Conservation (phyloP, 2,329 filamentous ascomycete genomes). For the Metarhizium anisopliae region DNA sequence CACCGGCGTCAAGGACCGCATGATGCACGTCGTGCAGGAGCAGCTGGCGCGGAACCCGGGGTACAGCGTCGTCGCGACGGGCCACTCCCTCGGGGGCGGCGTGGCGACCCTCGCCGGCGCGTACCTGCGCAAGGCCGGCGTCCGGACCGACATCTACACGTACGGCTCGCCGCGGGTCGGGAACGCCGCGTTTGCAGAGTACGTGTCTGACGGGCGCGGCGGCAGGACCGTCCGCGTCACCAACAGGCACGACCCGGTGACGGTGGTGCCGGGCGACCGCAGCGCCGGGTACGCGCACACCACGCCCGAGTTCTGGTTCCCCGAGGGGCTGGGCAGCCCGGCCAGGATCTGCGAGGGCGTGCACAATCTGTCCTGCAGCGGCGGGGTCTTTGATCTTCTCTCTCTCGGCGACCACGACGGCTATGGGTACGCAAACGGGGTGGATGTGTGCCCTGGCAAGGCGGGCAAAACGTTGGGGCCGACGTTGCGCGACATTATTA, state of each 20-base stretch:
- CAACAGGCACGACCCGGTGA: background rate
- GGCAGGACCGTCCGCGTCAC: background rate
- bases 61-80: conserved; percentile 41
- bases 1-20: background rate
- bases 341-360: background rate
- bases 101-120: conserved; percentile 51
- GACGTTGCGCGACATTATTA: no score
- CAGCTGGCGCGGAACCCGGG: background rate
- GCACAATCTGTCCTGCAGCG: background rate
- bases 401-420: background rate
- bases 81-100: conserved; percentile 61
- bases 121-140: conserved; percentile 41
- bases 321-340: background rate
- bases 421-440: background rate
- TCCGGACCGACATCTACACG: conserved; percentile 47
- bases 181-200: conserved; percentile 40
- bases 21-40: background rate
- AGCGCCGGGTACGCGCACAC: background rate
- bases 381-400: background rate
- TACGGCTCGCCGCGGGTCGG: conserved; percentile 62
- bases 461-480: no score
- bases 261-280: background rate
- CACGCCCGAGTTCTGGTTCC: conserved; percentile 1
- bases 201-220: background rate
- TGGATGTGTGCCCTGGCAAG: background rate